phyloP scores from a whole-genome alignment of 2,329 filamentous ascomycete species.

The Trichoderma arundinaceum region DNA sequence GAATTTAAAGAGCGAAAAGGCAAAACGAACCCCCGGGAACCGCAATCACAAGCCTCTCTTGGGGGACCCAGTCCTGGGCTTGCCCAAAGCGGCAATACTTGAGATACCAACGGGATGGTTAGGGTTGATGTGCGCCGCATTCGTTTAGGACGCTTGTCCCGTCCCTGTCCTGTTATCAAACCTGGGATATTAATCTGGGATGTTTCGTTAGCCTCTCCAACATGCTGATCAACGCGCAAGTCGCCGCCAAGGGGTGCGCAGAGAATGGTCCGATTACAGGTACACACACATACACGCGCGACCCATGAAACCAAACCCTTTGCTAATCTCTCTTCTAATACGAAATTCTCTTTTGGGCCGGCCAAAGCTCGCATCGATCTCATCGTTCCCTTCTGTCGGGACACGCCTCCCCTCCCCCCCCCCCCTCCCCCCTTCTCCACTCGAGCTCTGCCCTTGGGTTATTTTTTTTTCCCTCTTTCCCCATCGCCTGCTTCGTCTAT shows the following conservation, averaged over 20 bases:
- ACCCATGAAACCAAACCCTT: slow-evolving; percentile 12
- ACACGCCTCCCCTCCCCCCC: no score
- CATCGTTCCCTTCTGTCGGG: slow-evolving; percentile 27
- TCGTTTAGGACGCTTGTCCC: slow-evolving; percentile 5
- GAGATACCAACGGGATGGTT: slow-evolving; percentile 21
- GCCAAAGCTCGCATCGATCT: slow-evolving; percentile 22
- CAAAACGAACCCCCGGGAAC: background rate
- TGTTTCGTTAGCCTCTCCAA: background rate
- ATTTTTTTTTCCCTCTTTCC: background rate
- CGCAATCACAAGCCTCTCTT: slow-evolving; percentile 5
- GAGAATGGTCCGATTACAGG: background rate
- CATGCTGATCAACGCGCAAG: no score
- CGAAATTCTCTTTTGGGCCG: slow-evolving; percentile 21
- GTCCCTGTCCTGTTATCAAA: slow-evolving; percentile 21
- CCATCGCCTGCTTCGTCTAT: slow-evolving; percentile 1
- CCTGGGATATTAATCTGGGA: background rate
- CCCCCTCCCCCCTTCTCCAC: slow-evolving; percentile 14
- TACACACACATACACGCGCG: background rate
- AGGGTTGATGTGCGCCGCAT: slow-evolving; percentile 23
- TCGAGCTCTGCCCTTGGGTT: background rate
- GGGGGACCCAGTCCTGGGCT: background rate
- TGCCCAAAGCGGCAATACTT: slow-evolving; percentile 18
- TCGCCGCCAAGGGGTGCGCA: no score
- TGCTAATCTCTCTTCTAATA: slow-evolving; percentile 14
- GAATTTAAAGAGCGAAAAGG: background rate